Base-by-base conservation (phyloP, 1,284 basidiomycete genomes). In the Malassezia furfur region DNA sequence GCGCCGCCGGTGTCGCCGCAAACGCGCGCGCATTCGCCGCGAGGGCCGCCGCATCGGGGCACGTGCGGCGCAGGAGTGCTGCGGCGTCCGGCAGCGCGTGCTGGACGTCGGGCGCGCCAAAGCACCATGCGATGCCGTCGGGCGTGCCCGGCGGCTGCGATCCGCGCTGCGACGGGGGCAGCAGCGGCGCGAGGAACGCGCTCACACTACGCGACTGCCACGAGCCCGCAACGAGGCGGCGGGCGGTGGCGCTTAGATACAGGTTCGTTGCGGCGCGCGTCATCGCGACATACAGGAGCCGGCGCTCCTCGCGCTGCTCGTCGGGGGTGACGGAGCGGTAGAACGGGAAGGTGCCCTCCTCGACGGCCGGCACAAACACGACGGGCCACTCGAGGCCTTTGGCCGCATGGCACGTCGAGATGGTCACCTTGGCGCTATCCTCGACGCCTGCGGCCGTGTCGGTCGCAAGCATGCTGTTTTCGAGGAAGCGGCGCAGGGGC, bases 341-440 rank as follows among this genome's bases (percentile, higher is more conserved):
- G 48, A 86, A 87, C 1, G 89, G 90, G 64, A 85, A 88, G 0
- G 82, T 85, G 0, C 85, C 86, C 43, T 82, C 76, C 68, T 90
- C 88, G 11, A 85, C 54, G 68, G 77, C 51, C 60, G 76, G 36
- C 70, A 88, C 77, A 61, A 88, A 83, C 1, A 88, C 85, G 5
- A 87, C 85, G 0, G 88, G 88, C 88, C 88, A 94, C 74, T 94
- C 89, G 6, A 93, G 79, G 0, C 89, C 89, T 75, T 94, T 94
- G 0, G 89, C 88, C 10, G 87, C 82, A 76, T 94, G 90, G 48
- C 87, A 88, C 0, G 89, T 93, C 0, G 85, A 82, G 40, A 93
- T 83, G 0, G 85, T 88, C 5, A 94, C 89, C 80, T 63, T 64
- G 12, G 62, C 59, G 3, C 39, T 30, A 5, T 14, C 43, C 25